Percentiles rank a stretch among this genome's conserved stretches.
These are phyloP conservation scores for Globisporangium recalcitrans DNA, from an alignment of 352 stramenopile genomes.

Conservation along the genomic window DNA sequence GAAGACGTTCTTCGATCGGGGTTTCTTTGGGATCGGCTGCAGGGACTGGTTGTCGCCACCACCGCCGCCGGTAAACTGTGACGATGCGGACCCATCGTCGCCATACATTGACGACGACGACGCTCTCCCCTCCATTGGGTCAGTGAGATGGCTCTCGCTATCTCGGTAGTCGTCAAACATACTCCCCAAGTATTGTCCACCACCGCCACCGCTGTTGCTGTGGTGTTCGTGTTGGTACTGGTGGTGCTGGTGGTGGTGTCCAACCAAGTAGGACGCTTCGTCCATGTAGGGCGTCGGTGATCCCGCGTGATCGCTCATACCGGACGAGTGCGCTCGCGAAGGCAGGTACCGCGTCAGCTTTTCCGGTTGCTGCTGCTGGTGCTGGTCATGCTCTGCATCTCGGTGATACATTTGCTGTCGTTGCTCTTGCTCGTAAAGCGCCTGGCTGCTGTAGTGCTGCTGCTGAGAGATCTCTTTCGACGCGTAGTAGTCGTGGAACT, in stretches of 20 bases:
- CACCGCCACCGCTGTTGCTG: constrained; percentile 1
- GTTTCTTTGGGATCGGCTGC: constrained; percentile 48
- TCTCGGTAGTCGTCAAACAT: constrained; percentile 12
- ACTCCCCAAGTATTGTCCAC: not conserved
- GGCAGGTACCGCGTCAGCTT: constrained; percentile 37
- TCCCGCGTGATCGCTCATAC: constrained; percentile 7
- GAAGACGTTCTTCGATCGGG: constrained; percentile 70
- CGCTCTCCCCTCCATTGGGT: not conserved
- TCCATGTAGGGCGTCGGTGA: constrained; percentile 21
- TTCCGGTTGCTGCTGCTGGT: constrained; percentile 14
- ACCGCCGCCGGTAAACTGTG: not conserved
- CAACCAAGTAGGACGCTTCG: constrained; percentile 9
- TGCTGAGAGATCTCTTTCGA: not conserved
- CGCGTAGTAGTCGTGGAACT: constrained; percentile 11
- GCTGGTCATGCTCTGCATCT: not conserved
- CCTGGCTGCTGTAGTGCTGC: not conserved
- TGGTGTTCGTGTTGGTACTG: not conserved
- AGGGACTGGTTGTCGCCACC: constrained; percentile 16
- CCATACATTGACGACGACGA: constrained; percentile 3
- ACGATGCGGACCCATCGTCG: not conserved
- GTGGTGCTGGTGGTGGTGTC: not conserved
- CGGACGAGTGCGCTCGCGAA: not conserved
- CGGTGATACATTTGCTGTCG: not conserved
- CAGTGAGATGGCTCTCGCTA: not conserved
- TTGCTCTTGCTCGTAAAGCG: constrained; percentile 2